Evolutionary conservation across 2,329 filamentous ascomycete genomes (phyloP).

Genomic region (Penicillium sp.): DNA sequence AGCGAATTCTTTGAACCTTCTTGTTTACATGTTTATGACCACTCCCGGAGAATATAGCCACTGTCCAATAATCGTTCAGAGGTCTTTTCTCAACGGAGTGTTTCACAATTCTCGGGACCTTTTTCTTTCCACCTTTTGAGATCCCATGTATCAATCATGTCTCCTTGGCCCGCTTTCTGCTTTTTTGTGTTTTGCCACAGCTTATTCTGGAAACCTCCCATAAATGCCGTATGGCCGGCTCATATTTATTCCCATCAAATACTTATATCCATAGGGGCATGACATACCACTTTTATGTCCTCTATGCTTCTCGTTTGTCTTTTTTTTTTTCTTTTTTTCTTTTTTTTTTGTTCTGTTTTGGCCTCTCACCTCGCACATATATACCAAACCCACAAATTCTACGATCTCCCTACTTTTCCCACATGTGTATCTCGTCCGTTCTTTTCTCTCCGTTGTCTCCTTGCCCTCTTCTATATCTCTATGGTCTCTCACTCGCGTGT

Average conservation of each 20-base stretch:
- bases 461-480: constrained; percentile 3
- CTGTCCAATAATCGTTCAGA: neutral
- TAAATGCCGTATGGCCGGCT: constrained; percentile 23
- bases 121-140: constrained; percentile 8
- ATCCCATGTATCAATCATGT: constrained; percentile 27
- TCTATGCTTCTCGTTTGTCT: constrained; percentile 7
- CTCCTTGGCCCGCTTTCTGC: constrained; percentile 19
- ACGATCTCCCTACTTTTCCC: constrained; percentile 9
- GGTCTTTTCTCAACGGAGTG: constrained; percentile 16
- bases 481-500: constrained; percentile 16
- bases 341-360: neutral
- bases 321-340: neutral
- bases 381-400: constrained; percentile 18
- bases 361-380: constrained; percentile 19
- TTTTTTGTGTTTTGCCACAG: constrained; percentile 4
- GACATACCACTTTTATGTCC: neutral
- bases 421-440: constrained; percentile 17
- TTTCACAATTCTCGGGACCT: constrained; percentile 19
- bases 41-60: constrained; percentile 8
- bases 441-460: constrained; percentile 2
- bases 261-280: constrained; percentile 9
- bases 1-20: constrained; percentile 33
- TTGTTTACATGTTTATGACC: constrained; percentile 25
- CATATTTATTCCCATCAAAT: constrained; percentile 17
- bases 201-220: constrained; percentile 19